Base-by-base conservation (phyloP, 164 flowering plant genomes). In the Malania oleifera region DNA sequence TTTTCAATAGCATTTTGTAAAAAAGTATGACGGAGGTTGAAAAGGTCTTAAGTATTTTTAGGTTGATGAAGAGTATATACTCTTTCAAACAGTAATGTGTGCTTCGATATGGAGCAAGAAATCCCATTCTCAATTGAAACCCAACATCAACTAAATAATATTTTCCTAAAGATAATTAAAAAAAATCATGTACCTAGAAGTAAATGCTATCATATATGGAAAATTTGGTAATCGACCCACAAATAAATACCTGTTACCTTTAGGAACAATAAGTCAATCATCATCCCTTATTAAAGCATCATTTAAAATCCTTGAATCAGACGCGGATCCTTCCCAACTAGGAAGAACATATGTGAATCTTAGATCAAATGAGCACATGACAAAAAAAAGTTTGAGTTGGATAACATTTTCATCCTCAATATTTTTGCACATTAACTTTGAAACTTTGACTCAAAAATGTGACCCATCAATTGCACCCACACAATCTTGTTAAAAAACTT, bases 141-240 rank as follows among this genome's bases (percentile, higher is more conserved):
- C 54, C 54, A n/a, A 0, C 34, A 51, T 51, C 54, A 28, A 19
- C 54, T 13, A 51, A 26, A 51, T 51, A 51, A 51, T 51, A 51
- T 51, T 23, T 51, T 1, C 54, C 54, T 51, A 51, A 24, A 11
- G 20, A n/a, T 1, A 23, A 23, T 51, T n/a, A 24, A 11, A 50
- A 25, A 51, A 13, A 0, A 24, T 24, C 35, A 25, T 23, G 7
- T 19, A 2, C 5, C 1, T 15, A 19, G 12, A 50, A n/a, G 20
- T 23, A n/a, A 50, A 0, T 24, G 1, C 5, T 50, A 50, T 8
- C 11, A 25, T 25, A 25, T 12, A 19, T 50, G n/a, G n/a, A n/a
- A n/a, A n/a, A n/a, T 24, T 5, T 24, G 15, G 54, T 1, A 10
- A n/a, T 24, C 13, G 19, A 28, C 23, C 19, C 28, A 24, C 35